phyloP scores from a whole-genome alignment of 23 red algal species.

The Gracilaria gracilis region DNA sequence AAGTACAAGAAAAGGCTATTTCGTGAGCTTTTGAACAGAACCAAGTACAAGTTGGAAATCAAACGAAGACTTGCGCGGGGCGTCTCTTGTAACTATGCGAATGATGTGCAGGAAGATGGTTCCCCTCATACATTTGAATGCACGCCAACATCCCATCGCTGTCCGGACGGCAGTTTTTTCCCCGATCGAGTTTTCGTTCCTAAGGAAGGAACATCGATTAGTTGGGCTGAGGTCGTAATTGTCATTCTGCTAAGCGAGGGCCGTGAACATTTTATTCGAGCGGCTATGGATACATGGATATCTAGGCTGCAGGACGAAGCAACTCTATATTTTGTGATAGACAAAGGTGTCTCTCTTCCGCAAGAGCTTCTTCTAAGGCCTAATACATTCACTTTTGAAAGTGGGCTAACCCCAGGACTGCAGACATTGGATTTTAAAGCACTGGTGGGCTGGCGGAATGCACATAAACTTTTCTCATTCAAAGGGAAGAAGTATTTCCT shows the following conservation, averaged over 20 bases:
- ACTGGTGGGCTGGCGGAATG: conserved; percentile 17
- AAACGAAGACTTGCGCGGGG: conserved; percentile 26
- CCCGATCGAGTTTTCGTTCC: conserved; percentile 13
- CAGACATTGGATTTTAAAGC: conserved; percentile 40
- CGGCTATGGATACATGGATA: conserved; percentile 48
- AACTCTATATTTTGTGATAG: conserved; percentile 47
- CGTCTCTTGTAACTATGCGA: conserved; percentile 59
- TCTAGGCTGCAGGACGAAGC: conserved; percentile 40
- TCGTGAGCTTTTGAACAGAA: conserved; percentile 46
- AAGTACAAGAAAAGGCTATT: conserved; percentile 57
- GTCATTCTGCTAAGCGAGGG: conserved; percentile 28
- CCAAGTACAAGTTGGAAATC: conserved; percentile 22
- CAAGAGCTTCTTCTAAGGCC: conserved; percentile 22
- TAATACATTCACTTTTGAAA: conserved; percentile 41
- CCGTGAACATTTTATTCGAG: conserved; percentile 32
- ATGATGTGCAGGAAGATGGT: conserved; percentile 20
- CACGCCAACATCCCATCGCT: conserved; percentile 49
- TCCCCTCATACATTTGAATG: conserved; percentile 47
- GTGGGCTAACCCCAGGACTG: background rate
- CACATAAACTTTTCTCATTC: conserved; percentile 27
- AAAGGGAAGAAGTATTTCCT: conserved; percentile 56
- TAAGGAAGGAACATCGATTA: conserved; percentile 44
- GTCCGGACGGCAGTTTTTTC: conserved; percentile 45
- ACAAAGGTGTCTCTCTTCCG: conserved; percentile 20
- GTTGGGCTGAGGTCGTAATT: conserved; percentile 42